A percentile compares a stretch with the other conserved stretches of the same genome.
These are phyloP conservation scores for Echria macrotheca DNA, from an alignment of 495 filamentous ascomycete genomes.

Conservation along the genomic window DNA sequence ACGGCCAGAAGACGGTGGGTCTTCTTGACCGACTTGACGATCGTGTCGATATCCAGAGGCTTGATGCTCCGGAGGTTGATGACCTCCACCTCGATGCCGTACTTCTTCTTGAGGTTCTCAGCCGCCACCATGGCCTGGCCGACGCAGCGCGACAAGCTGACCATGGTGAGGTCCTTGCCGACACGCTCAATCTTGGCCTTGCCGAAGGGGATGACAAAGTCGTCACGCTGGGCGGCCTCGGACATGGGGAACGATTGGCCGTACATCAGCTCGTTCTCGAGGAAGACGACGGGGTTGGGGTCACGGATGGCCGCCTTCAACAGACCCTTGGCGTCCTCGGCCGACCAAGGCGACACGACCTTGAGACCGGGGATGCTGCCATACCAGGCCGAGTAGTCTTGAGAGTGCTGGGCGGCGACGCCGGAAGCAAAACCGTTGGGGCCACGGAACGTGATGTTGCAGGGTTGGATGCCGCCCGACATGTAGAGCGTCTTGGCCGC, in stretches of 20 bases:
- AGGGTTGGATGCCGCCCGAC: slow-evolving; percentile 98
- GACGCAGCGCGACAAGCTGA: slow-evolving; percentile 89
- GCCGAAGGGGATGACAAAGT: slow-evolving; percentile 93
- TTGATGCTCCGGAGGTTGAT: slow-evolving; percentile 97
- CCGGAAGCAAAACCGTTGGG: slow-evolving; percentile 96
- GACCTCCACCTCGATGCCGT: slow-evolving; percentile 92
- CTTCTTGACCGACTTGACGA: slow-evolving; percentile 97
- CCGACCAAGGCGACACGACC: slow-evolving; percentile 90
- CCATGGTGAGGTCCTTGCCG: slow-evolving; percentile 93
- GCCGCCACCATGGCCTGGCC: slow-evolving; percentile 87
- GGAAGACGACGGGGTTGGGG: slow-evolving; percentile 89
- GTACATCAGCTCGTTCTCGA: slow-evolving; percentile 98
- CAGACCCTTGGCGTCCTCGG: slow-evolving; percentile 96
- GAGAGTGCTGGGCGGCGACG: slow-evolving; percentile 95
- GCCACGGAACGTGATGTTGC: slow-evolving; percentile 98
- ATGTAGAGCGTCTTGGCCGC: slow-evolving; percentile 99
- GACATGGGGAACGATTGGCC: slow-evolving; percentile 93
- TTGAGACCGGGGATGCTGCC: slow-evolving; percentile 96
- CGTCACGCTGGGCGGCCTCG: slow-evolving; percentile 86
- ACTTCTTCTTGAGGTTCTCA: slow-evolving; percentile 86
- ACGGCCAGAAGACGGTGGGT: slow-evolving; percentile 86
- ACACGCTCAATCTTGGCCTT: slow-evolving; percentile 98
- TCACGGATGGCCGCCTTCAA: slow-evolving; percentile 97
- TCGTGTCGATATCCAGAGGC: slow-evolving; percentile 90
- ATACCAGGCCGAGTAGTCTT: slow-evolving; percentile 98